Evolutionary conservation across 305 asterid species (phyloP), one percentile per base, ranked within the genome.

Genomic region (Fraxinus paxiana): DNA sequence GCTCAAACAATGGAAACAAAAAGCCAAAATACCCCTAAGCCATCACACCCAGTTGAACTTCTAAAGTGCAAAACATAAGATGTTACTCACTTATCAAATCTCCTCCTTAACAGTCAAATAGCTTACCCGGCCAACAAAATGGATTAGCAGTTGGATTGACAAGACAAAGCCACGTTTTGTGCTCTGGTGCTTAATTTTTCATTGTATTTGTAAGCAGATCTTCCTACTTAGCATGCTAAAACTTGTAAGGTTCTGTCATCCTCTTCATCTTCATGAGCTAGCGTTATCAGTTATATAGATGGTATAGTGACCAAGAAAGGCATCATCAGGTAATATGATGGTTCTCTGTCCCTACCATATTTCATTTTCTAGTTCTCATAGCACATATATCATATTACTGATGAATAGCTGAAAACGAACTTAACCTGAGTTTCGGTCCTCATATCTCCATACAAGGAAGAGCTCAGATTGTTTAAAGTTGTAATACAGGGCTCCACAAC

Each of bases 351-450:
- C 82, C 26, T 6, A 31, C 30, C 34, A 26, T 20, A 20, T n/a
- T 54, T 67, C 33, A 54, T 70, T 17, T 24, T 37, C 41, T 37
- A 15, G 4, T 33, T 67, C 18, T 79, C 22, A 75, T 35, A 67
- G 38, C 20, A 59, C 30, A n/a, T 71, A 72, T n/a, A 75, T 38
- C 41, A 77, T 51, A 78, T 54, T 80, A 69, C 30, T 75, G 28
- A 69, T 77, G 5, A 48, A 48, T 38, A 28, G 74, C 48, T 67
- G 75, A 37, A 81, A 6, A 79, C 69, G 7, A 85, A 78, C 74
- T 51, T 65, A 79, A 96, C 98, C 98, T 93, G 98, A 75, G 88
- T 88, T 87, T 90, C 93, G 69, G 83, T 75, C 86, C 89, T 88
- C 90, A 94, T 72, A 56, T 82, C 79, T 80, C 87, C 91, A 83